Percentiles rank a stretch among this genome's conserved stretches.
Evolutionary conservation across 1,284 basidiomycete genomes (phyloP).

Genomic region (Pyrrhoderma lamaoense): DNA sequence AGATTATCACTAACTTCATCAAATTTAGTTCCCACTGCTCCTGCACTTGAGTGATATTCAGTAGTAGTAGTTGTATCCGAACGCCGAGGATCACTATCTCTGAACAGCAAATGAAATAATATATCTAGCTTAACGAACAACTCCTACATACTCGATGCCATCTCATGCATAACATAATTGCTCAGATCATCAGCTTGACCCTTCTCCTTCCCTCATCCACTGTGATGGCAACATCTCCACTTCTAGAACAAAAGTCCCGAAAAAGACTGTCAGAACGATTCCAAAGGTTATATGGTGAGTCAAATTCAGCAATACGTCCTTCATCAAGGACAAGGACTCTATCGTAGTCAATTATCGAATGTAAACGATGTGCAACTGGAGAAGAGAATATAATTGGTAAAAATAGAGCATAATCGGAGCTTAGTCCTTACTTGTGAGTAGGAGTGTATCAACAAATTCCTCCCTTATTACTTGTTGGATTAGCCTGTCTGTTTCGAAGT

Average conservation of each 20-base stretch:
- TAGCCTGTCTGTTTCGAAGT: constrained; percentile 20
- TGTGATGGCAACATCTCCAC: constrained; percentile 29
- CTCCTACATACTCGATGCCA: too few species aligned
- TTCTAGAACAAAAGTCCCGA: constrained; percentile 37
- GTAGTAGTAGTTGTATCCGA: too few species aligned
- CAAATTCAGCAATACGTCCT: background rate
- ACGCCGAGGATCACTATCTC: too few species aligned
- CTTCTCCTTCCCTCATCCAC: too few species aligned
- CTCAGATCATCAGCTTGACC: too few species aligned
- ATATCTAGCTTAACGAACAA: too few species aligned
- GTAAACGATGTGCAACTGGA: constrained; percentile 34
- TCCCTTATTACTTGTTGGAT: constrained; percentile 21
- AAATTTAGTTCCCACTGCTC: too few species aligned
- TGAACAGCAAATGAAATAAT: too few species aligned
- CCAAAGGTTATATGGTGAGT: constrained; percentile 19
- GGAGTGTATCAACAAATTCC: constrained; percentile 1
- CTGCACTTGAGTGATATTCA: too few species aligned
- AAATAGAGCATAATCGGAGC: constrained; percentile 20
- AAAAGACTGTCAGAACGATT: constrained; percentile 26
- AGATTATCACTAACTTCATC: too few species aligned
- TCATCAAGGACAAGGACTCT: constrained; percentile 23
- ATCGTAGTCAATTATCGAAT: constrained; percentile 31
- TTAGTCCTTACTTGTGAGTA: constrained; percentile 19
- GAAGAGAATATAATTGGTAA: constrained; percentile 22
- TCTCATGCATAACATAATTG: too few species aligned